phyloP scores from a whole-genome alignment of 352 stramenopile species.

The Pythium myriotylum region DNA sequence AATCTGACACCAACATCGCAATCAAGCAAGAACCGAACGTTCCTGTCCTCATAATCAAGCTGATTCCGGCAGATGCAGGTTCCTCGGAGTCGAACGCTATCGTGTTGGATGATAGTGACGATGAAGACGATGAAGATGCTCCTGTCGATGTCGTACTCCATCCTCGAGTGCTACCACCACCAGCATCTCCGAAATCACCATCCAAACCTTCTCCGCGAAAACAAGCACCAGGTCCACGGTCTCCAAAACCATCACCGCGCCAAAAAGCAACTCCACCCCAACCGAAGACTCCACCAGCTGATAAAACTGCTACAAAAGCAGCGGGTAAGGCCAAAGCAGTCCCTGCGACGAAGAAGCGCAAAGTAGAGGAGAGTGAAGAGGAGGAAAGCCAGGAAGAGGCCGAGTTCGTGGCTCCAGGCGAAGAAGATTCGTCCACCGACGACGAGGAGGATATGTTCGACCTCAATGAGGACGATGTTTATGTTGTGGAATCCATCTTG shows the following conservation, averaged over 20 bases:
- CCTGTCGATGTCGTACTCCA: background rate
- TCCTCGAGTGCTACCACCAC: background rate
- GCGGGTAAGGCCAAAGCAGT: slow-evolving; percentile 3
- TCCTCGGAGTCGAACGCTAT: slow-evolving; percentile 50
- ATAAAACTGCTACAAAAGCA: background rate
- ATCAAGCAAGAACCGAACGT: slow-evolving; percentile 10
- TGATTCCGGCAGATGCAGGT: slow-evolving; percentile 24
- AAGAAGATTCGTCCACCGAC: slow-evolving; percentile 58
- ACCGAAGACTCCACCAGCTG: slow-evolving; percentile 3
- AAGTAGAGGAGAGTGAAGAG: slow-evolving; percentile 10
- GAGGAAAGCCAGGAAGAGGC: slow-evolving; percentile 27
- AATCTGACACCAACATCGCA: background rate
- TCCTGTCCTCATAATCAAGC: background rate
- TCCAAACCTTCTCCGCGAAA: background rate
- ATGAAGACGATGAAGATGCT: slow-evolving; percentile 11
- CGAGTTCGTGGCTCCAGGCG: slow-evolving; percentile 9
- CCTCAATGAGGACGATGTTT: slow-evolving; percentile 75
- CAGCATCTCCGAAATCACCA: background rate
- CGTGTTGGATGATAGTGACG: slow-evolving; percentile 56
- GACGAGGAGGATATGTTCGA: slow-evolving; percentile 70
- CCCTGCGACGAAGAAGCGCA: slow-evolving; percentile 15
- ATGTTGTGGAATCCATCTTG: slow-evolving; percentile 73
- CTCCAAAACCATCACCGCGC: slow-evolving; percentile 1
- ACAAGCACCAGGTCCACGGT: background rate
- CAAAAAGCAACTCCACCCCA: background rate